phyloP scores from a whole-genome alignment of 768 basidiomycete species.

The Lactarius psammicola region DNA sequence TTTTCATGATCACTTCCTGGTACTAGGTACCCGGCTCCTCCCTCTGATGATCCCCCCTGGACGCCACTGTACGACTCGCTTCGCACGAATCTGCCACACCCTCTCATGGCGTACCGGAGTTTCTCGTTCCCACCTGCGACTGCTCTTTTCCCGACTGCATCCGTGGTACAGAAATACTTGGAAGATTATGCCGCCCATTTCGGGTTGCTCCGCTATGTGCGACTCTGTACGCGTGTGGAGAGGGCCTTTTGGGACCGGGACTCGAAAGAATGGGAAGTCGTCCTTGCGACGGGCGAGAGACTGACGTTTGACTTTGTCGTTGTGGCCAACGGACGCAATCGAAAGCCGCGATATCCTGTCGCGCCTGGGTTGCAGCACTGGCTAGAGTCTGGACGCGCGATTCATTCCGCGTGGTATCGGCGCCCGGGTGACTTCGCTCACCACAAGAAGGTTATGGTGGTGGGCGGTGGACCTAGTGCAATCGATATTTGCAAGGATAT shows the following conservation, averaged over 20 bases:
- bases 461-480: slow-evolving; percentile 61
- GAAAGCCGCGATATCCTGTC: slow-evolving; percentile 58
- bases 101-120: slow-evolving; percentile 65
- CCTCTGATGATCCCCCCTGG: slow-evolving; percentile 50
- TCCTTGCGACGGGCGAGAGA: slow-evolving; percentile 38
- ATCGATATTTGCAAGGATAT: slow-evolving; percentile 65
- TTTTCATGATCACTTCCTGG: neutral
- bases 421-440: slow-evolving; percentile 41
- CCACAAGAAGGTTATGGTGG: slow-evolving; percentile 43
- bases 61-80: slow-evolving; percentile 78
- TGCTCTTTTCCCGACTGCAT: slow-evolving; percentile 62
- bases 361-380: slow-evolving; percentile 60
- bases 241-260: slow-evolving; percentile 42
- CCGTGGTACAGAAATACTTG: slow-evolving; percentile 66
- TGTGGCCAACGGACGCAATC: slow-evolving; percentile 76
- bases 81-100: slow-evolving; percentile 80
- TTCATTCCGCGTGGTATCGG: slow-evolving; percentile 70
- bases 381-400: slow-evolving; percentile 50
- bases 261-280: slow-evolving; percentile 48
- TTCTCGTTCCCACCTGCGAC: slow-evolving; percentile 71
- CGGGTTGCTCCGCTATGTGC: slow-evolving; percentile 58
- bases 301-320: slow-evolving; percentile 61
- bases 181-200: slow-evolving; percentile 63
- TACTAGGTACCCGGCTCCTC: slow-evolving; percentile 54
- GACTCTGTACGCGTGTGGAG: slow-evolving; percentile 56